Conservation (phyloP, 257 asterid genomes). For the Gardenia jasminoides region DNA sequence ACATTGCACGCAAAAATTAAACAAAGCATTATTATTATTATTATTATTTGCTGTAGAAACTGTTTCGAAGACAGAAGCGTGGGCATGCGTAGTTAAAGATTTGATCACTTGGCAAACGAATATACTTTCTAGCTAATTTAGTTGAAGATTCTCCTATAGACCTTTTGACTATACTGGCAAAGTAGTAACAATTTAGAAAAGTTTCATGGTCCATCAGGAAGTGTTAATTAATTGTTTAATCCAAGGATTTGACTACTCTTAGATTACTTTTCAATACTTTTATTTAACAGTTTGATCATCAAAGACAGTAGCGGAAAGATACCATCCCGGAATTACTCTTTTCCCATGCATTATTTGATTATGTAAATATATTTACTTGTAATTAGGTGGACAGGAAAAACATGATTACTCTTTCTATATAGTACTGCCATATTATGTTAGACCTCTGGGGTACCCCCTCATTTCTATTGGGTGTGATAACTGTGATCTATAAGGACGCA, state of each 20-base stretch:
- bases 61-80: too few relatives aligned
- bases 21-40: too few relatives aligned
- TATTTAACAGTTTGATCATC: too few relatives aligned
- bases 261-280: not conserved
- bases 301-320: not conserved
- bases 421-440: too few relatives aligned
- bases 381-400: not conserved
- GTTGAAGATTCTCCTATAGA: not conserved
- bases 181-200: not conserved
- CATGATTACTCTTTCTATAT: not conserved
- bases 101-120: too few relatives aligned
- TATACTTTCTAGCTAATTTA: not conserved
- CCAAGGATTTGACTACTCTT: not conserved
- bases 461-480: too few relatives aligned
- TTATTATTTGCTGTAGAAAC: too few relatives aligned
- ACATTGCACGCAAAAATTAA: too few relatives aligned
- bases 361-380: too few relatives aligned
- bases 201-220: not conserved
- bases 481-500: too few relatives aligned
- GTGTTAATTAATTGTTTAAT: not conserved
- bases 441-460: too few relatives aligned
- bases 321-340: not conserved
- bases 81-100: too few relatives aligned
- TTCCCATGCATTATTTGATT: not conserved
- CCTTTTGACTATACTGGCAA: not conserved